These are phyloP conservation scores for Huntiella savannae DNA, from an alignment of 2,329 filamentous ascomycete genomes.

Conservation along the genomic window DNA sequence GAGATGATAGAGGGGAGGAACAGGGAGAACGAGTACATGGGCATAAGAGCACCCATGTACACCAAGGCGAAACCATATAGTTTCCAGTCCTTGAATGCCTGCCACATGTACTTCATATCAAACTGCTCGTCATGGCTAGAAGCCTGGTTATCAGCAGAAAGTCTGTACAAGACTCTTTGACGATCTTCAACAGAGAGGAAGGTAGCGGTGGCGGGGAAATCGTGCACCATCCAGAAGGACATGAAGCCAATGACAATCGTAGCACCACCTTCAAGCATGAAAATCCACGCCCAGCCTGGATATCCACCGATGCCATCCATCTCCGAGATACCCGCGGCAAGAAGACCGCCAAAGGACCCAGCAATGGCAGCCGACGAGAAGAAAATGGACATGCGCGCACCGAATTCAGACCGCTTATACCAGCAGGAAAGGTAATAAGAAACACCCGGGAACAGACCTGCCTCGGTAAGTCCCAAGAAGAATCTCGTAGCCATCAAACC, in stretches of 20 bases:
- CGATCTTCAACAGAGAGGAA: constrained; percentile 57
- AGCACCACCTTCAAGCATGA: constrained; percentile 49
- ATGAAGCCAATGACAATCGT: constrained; percentile 49
- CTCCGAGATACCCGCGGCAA: constrained; percentile 51
- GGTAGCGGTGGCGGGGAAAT: constrained; percentile 59
- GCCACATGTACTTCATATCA: constrained; percentile 52
- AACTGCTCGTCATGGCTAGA: constrained; percentile 61
- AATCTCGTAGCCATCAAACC: constrained; percentile 47
- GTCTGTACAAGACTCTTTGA: constrained; percentile 48
- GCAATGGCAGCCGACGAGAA: constrained; percentile 67
- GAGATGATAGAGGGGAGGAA: constrained; percentile 67
- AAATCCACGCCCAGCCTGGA: constrained; percentile 45
- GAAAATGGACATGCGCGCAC: constrained; percentile 62
- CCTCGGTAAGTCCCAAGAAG: constrained; percentile 57
- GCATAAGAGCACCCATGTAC: constrained; percentile 58
- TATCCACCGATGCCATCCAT: constrained; percentile 45
- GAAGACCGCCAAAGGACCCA: constrained; percentile 57
- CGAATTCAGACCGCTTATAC: constrained; percentile 66
- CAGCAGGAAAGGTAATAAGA: constrained; percentile 71
- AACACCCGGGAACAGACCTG: constrained; percentile 57
- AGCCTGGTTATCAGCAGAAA: constrained; percentile 52
- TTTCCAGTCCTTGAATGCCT: constrained; percentile 64
- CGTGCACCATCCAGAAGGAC: constrained; percentile 63
- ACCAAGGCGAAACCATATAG: constrained; percentile 57
- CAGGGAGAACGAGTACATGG: constrained; percentile 56